phyloP scores from a whole-genome alignment of 306 rosid species.

The Rosa rugosa region DNA sequence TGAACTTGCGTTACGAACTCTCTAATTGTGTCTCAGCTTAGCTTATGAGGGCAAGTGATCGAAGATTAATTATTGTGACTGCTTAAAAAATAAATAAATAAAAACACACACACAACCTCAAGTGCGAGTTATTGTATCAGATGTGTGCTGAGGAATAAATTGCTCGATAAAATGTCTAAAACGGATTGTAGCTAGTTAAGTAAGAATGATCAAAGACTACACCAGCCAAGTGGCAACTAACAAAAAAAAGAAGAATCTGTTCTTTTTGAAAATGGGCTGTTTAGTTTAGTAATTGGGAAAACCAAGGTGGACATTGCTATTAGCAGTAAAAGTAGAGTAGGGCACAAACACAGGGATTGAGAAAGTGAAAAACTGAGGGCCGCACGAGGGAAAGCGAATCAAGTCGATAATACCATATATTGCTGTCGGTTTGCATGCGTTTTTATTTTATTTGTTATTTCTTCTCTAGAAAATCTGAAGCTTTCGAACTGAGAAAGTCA shows the following conservation, averaged over 20 bases:
- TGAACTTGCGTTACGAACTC: background rate
- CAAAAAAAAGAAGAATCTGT: background rate
- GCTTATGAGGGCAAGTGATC: too few species aligned
- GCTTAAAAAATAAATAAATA: too few species aligned
- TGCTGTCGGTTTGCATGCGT: background rate
- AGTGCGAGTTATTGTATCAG: background rate
- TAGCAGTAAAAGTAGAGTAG: constrained; percentile 9
- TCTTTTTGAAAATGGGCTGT: background rate
- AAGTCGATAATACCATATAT: background rate
- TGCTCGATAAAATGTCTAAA: background rate
- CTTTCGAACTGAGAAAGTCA: background rate
- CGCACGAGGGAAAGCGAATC: constrained; percentile 19
- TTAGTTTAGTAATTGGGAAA: background rate
- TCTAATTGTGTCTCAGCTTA: background rate
- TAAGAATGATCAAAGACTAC: background rate
- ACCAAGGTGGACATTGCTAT: background rate
- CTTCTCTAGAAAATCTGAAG: background rate
- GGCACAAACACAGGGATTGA: background rate
- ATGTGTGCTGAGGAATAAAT: background rate
- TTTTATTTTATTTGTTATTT: background rate
- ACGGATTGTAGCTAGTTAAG: background rate
- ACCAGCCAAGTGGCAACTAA: background rate
- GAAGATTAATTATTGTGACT: too few species aligned
- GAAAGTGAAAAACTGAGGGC: background rate
- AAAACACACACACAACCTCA: too few species aligned